phyloP scores from a whole-genome alignment of 2,329 filamentous ascomycete species.

The Hypoxylon sp. region DNA sequence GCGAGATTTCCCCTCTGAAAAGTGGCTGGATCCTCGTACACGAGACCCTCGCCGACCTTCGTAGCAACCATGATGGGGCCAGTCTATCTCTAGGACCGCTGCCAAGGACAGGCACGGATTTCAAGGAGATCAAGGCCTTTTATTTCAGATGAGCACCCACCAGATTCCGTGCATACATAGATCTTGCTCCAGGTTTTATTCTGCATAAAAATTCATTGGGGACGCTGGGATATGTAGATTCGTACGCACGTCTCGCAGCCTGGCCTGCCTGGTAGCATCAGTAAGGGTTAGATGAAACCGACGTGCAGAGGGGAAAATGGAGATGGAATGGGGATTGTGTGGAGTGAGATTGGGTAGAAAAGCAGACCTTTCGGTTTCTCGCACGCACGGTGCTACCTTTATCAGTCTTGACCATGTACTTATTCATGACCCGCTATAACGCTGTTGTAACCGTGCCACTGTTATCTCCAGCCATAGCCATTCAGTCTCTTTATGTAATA shows the following conservation, averaged over 20 bases:
- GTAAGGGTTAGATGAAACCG: slow-evolving; percentile 9
- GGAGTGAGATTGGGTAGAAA: slow-evolving; percentile 20
- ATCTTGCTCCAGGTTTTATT: slow-evolving; percentile 31
- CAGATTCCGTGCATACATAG: slow-evolving; percentile 22
- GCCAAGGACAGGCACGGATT: slow-evolving; percentile 30
- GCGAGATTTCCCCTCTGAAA: slow-evolving; percentile 11
- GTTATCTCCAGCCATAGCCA: slow-evolving; percentile 12
- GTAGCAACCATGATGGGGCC: slow-evolving; percentile 26
- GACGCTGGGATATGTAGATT: slow-evolving; percentile 4
- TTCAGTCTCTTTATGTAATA: not conserved
- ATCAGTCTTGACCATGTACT: not conserved
- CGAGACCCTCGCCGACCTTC: slow-evolving; percentile 12
- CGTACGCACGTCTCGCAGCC: slow-evolving; percentile 2
- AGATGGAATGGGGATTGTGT: slow-evolving; percentile 19
- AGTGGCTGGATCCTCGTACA: slow-evolving; percentile 12
- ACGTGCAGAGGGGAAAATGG: slow-evolving; percentile 18
- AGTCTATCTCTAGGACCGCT: slow-evolving; percentile 15
- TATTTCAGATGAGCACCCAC: slow-evolving; percentile 24
- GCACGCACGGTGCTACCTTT: slow-evolving; percentile 13
- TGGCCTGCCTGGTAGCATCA: not conserved
- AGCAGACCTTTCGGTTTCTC: slow-evolving; percentile 9
- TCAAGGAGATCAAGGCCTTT: slow-evolving; percentile 15
- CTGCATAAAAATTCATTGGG: slow-evolving; percentile 12
- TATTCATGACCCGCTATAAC: not conserved
- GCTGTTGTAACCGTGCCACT: not conserved